Base-by-base conservation (phyloP, 257 asterid species). In the Scutellaria galericulata region DNA sequence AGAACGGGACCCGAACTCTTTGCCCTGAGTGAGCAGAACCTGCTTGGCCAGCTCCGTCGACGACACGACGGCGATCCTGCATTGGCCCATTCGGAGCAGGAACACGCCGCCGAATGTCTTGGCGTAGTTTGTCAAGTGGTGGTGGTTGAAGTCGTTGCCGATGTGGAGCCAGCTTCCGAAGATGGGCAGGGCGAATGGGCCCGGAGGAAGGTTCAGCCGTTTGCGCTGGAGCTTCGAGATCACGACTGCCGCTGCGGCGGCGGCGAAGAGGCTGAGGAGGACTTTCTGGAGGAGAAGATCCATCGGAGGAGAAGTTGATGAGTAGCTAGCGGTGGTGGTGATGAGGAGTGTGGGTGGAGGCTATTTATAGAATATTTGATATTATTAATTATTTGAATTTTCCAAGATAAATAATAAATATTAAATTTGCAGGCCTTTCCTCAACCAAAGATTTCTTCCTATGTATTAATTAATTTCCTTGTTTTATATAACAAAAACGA, bases 111-210 rank as follows among this genome's bases (percentile, higher is more conserved):
- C 96, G 31, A 88, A 86, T 5, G 76, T 85, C 51, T 83, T 83
- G 10, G 93, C 86, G 71, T 81, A 83, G 2, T 68, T 73, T 1
- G 87, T 50, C 50, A 90, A 79, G 64, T 82, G 78, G 6, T 85
- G 80, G 71, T 90, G 96, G 86, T 90, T 83, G 35, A 90, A 69
- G 42, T 79, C 84, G 71, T 88, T 87, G 6, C 93, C 96, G 4
- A 88, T 80, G 70, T 86, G 91, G 39, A 90, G 82, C 96, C 93
- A 86, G 83, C 83, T 87, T 0, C 96, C 96, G 68, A 90, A 83
- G 0, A 90, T 56, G 6, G 96, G 96, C 0, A 88, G 70, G 0
- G 90, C 78, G 59, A 88, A 63, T 0, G 96, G 96, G 3, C 96
- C 95, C 0, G 95, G 96, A 0, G 96, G 96, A n/a, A 86, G 85